Conservation (phyloP, 805 yeast species). For the Ogataea trehalophila region DNA sequence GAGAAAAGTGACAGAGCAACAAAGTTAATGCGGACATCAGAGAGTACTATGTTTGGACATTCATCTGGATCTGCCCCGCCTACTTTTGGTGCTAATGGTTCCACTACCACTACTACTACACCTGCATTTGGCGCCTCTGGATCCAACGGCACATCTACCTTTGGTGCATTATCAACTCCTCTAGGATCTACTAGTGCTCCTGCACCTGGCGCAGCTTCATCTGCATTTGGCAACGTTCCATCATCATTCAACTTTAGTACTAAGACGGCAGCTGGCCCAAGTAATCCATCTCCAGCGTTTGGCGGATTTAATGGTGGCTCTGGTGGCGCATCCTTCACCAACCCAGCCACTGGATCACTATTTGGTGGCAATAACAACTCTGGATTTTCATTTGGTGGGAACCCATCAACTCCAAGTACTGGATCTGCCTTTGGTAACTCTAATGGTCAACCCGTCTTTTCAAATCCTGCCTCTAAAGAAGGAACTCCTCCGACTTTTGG, state of each 20-base stretch:
- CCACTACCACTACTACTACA: not conserved
- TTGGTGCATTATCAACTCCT: not conserved
- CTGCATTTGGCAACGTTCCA: not conserved
- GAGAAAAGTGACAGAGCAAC: too few relatives aligned
- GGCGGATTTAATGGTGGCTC: not conserved
- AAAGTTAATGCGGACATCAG: too few relatives aligned
- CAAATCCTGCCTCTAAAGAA: conserved; percentile 4
- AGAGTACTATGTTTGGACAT: not conserved
- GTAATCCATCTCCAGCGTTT: not conserved
- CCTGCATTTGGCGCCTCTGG: conserved; percentile 1
- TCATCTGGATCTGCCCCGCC: not conserved
- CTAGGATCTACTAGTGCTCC: conserved; percentile 1
- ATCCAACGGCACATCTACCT: not conserved
- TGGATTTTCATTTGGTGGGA: not conserved
- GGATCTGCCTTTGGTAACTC: conserved; percentile 2
- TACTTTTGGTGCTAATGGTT: conserved; percentile 4
- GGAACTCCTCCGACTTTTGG: conserved; percentile 9
- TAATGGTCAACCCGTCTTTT: not conserved
- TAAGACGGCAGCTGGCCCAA: not conserved
- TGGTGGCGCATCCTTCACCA: not conserved
- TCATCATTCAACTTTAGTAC: not conserved
- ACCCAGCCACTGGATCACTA: not conserved
- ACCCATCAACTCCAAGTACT: not conserved
- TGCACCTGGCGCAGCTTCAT: not conserved
- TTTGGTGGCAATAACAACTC: not conserved